These are phyloP conservation scores for Candida montana DNA, from an alignment of 805 yeast genomes.

Conservation along the genomic window DNA sequence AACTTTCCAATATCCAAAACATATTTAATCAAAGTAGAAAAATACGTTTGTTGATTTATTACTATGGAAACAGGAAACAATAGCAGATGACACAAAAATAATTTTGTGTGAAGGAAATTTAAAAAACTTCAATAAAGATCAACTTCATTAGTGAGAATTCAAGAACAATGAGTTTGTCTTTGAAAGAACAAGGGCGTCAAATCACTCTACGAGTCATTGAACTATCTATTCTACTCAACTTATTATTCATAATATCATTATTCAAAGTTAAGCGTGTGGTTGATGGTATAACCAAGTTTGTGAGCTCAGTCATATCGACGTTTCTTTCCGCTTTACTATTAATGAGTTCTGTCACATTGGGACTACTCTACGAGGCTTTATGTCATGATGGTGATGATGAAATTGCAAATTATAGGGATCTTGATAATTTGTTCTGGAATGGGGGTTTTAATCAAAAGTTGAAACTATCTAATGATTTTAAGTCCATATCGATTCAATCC, in stretches of 20 bases:
- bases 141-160: too few relatives aligned
- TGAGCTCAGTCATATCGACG: neutral
- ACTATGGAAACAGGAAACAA: too few relatives aligned
- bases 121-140: too few relatives aligned
- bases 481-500: neutral
- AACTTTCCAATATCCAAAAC: too few relatives aligned
- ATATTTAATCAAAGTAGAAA: too few relatives aligned
- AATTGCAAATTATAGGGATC: slow-evolving; percentile 1
- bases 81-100: too few relatives aligned
- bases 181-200: too few relatives aligned
- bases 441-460: neutral
- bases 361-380: neutral
- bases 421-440: slow-evolving; percentile 7
- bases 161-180: too few relatives aligned
- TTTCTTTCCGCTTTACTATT: neutral
- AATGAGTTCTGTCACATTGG: slow-evolving; percentile 1
- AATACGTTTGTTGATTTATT: too few relatives aligned
- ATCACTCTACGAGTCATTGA: neutral
- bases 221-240: neutral
- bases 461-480: slow-evolving; percentile 6
- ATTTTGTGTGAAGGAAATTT: too few relatives aligned
- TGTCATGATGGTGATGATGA: neutral
- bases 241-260: slow-evolving; percentile 1
- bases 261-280: slow-evolving; percentile 4
- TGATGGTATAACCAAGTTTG: neutral